Base-by-base conservation (phyloP, 306 rosid genomes). In the Cucurbita moschata region DNA sequence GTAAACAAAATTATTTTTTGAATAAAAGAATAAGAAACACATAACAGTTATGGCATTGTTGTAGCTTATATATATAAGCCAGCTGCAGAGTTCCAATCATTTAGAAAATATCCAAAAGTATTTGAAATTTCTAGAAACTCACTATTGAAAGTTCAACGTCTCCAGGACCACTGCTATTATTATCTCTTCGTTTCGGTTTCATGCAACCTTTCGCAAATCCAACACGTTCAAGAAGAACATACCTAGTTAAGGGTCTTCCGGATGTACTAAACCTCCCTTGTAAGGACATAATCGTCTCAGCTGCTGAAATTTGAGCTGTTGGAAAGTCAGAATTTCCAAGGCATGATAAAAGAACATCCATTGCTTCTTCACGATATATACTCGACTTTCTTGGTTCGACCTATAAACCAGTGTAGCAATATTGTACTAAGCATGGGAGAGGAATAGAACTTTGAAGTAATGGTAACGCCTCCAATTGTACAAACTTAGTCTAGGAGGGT, bases 321-420 rank as follows among this genome's bases (percentile, higher is more conserved):
- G 92, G 98, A 75, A 78, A 83, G 38, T 88, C 89, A 13, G 74
- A 73, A 77, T 88, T 83, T 80, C 83, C 79, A 61, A 92, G 89
- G 87, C 98, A 92, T 63, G 91, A 83, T 76, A 88, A 83, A 76
- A 92, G 92, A 74, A 78, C 62, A 74, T 92, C 96, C 63, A 90
- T 85, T 14, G 96, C 92, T 81, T 92, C 96, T 86, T 92, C 96
- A 10, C 98, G 89, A 81, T 87, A 92, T 77, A 92, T 87, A 82
- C 98, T 92, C 98, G 85, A 88, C 75, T 90, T 88, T 82, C 88
- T 87, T 62, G 96, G 92, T 80, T 92, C 98, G 40, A 75, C 83
- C 98, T 90, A 70, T 79, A 86, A 76, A 77, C 57, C 58, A 73
- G 51, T 76, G 73, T 70, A 72, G 60, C 7, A 74, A 71, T 52